Evolutionary conservation across 495 filamentous ascomycete species (phyloP), one percentile per base, ranked within the genome.

Genomic region (Xylaria intraflava): DNA sequence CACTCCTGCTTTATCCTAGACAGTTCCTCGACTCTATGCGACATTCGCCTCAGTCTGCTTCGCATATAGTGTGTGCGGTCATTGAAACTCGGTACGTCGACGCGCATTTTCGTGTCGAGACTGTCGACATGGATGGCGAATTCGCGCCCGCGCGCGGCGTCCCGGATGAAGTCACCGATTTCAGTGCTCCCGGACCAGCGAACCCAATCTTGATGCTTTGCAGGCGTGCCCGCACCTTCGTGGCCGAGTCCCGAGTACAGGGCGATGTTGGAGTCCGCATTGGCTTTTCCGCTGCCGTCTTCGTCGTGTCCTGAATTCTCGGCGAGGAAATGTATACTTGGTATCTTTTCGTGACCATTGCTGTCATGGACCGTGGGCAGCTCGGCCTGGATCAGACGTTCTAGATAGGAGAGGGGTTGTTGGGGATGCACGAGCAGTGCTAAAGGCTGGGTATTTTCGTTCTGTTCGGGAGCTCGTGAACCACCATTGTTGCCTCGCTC

Each of bases 81-180:
- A 38, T 83, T 78, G 75, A 96, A 97, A 20, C 82, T 86, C 0
- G 92, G 92, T 17, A 96, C 90, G 4, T 78, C 81, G 29, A 97
- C 82, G 10, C 79, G 75, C 68, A 96, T 84, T 62, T 90, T 82
- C 11, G 76, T 56, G 6, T 78, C 69, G 26, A 83, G 78, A 0
- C 87, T 87, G 61, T 93, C 84, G 57, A 97, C 87, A 50, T 86
- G 83, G 20, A 96, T 79, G 20, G 86, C 83, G 65, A 97, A 97
- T 60, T 95, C 88, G 42, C 85, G 76, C 0, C 84, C 86, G 0
- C 89, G 77, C 3, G 90, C 86, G 0, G 92, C 91, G 61, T 96
- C 92, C 4, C 89, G 87, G 55, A 97, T 89, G 68, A 97, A 97
- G 70, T 96, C 91, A 9, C 91, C 92, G 24, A 97, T 84, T 60